Conservation (phyloP, 352 stramenopile genomes). For the Phytophthora parvispora region DNA sequence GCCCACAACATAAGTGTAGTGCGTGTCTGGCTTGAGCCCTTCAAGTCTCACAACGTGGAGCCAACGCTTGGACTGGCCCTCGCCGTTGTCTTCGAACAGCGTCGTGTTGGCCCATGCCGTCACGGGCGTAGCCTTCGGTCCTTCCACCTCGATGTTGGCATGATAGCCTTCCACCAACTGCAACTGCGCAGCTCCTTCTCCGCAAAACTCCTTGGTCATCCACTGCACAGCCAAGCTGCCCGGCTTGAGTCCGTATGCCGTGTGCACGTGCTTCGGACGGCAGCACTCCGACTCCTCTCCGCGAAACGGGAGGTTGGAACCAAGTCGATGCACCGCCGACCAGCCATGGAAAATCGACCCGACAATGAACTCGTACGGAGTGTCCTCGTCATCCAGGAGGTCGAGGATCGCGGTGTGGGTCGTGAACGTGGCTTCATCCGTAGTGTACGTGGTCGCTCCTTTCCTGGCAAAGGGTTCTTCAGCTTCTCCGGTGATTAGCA, state of each 20-base stretch:
- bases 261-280: conserved; percentile 86
- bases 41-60: conserved; percentile 78
- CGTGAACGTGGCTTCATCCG: conserved; percentile 64
- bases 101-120: conserved; percentile 61
- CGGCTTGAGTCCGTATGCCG: conserved; percentile 66
- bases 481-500: conserved; percentile 21
- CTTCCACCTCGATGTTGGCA: conserved; percentile 50
- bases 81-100: conserved; percentile 71
- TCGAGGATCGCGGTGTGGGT: conserved; percentile 74
- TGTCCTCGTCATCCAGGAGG: conserved; percentile 25
- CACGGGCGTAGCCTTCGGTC: conserved; percentile 41
- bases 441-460: conserved; percentile 65
- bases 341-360: conserved; percentile 85
- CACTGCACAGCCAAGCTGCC: conserved; percentile 82
- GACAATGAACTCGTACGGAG: conserved; percentile 78
- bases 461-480: conserved; percentile 43
- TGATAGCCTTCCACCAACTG: conserved; percentile 71
- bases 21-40: conserved; percentile 66
- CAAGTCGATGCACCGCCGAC: conserved; percentile 73
- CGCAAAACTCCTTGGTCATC: conserved; percentile 76
- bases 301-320: conserved; percentile 55
- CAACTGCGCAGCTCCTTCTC: conserved; percentile 52
- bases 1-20: conserved; percentile 88
- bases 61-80: conserved; percentile 64
- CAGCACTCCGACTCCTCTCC: conserved; percentile 60